Conservation (phyloP, 371 early-diverging fungal species). For the Rhizopus delemar region DNA sequence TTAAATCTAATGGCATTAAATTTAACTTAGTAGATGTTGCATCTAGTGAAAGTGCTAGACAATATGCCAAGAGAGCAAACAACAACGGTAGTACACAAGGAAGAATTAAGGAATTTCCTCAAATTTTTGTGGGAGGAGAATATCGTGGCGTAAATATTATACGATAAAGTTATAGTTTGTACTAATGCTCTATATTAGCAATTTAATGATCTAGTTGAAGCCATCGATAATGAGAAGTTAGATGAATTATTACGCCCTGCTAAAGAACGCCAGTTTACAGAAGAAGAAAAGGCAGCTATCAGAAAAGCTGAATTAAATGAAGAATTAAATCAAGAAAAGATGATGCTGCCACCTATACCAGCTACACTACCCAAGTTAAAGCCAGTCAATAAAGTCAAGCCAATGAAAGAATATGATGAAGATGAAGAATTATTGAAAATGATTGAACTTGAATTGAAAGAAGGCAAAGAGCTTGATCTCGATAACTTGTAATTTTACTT, state of each 20-base stretch:
- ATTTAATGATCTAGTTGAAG: conserved; percentile 29
- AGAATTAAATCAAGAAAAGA: conserved; percentile 11
- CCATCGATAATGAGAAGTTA: conserved; percentile 26
- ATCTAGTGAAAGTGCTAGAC: conserved; percentile 43
- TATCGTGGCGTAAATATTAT: conserved; percentile 39
- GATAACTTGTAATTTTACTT: conserved; percentile 26
- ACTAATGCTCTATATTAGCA: conserved; percentile 16
- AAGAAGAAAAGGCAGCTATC: conserved; percentile 37
- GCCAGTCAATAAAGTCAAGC: conserved; percentile 24
- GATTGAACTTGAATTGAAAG: conserved; percentile 37
- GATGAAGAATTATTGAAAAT: conserved; percentile 46
- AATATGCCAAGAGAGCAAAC: conserved; percentile 43
- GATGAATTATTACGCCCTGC: conserved; percentile 33
- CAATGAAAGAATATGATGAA: conserved; percentile 39
- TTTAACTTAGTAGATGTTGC: conserved; percentile 50
- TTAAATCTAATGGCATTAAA: conserved; percentile 29
- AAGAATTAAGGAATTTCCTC: conserved; percentile 40
- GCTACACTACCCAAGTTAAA: conserved; percentile 22
- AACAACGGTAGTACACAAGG: conserved; percentile 35
- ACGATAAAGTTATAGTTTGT: neutral
- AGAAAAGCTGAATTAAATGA: conserved; percentile 35
- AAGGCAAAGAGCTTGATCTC: conserved; percentile 32
- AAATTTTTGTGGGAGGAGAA: conserved; percentile 47
- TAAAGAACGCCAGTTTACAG: conserved; percentile 31
- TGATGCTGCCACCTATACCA: conserved; percentile 26